Percentiles rank a stretch among this genome's conserved stretches.
phyloP scores from a whole-genome alignment of 2,329 filamentous ascomycete species.

The Harringtonia lauricola region DNA sequence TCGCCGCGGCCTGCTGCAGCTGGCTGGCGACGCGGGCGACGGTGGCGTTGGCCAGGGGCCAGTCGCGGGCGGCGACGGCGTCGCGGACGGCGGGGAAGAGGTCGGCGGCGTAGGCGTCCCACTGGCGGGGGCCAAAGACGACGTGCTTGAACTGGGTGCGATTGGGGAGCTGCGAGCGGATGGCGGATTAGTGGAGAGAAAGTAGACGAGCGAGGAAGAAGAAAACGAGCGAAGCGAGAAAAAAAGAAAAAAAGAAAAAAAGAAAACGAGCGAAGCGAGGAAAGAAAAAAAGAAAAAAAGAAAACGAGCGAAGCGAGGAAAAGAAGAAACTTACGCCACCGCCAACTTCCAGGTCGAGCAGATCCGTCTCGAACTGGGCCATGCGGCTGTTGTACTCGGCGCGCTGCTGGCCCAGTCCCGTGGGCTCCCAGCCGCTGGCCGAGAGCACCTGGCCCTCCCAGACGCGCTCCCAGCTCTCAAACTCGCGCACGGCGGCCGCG shows the following conservation, averaged over 20 bases:
- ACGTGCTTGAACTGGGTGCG: slow-evolving; percentile 91
- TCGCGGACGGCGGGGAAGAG: slow-evolving; percentile 82
- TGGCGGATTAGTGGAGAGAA: slow-evolving; percentile 2
- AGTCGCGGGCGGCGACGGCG: slow-evolving; percentile 60
- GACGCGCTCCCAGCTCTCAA: slow-evolving; percentile 63
- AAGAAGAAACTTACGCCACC: slow-evolving; percentile 59
- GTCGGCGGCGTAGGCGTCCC: slow-evolving; percentile 57
- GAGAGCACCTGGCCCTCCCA: slow-evolving; percentile 68
- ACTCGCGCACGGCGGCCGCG: slow-evolving; percentile 46
- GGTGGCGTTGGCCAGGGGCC: slow-evolving; percentile 54
- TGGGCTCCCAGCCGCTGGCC: slow-evolving; percentile 65
- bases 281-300: too few species aligned
- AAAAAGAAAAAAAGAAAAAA: background rate
- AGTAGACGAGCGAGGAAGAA: background rate
- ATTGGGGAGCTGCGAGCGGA: slow-evolving; percentile 55
- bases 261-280: too few species aligned
- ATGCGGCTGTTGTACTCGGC: slow-evolving; percentile 69
- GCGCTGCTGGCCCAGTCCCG: slow-evolving; percentile 54
- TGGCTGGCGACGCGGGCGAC: slow-evolving; percentile 62
- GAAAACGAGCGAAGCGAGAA: background rate
- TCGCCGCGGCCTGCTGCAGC: slow-evolving; percentile 46
- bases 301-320: background rate
- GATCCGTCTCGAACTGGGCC: slow-evolving; percentile 67
- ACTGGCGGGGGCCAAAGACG: slow-evolving; percentile 72
- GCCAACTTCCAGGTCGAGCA: slow-evolving; percentile 63